Evolutionary conservation across 2,329 filamentous ascomycete genomes (phyloP).

Genomic region (Fusarium continuum): DNA sequence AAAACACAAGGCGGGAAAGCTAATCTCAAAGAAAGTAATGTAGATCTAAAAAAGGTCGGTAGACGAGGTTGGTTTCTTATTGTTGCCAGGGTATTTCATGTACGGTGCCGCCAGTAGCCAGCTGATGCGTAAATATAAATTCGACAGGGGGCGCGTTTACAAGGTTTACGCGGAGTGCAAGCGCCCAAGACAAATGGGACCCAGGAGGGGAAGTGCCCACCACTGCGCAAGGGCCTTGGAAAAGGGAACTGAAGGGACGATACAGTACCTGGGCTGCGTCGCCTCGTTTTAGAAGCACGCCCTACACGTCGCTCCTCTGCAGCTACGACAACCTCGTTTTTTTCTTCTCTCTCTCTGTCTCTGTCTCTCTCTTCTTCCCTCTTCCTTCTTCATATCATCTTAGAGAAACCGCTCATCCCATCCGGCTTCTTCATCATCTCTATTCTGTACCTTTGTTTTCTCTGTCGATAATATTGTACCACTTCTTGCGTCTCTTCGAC

Average conservation of each 20-base stretch:
- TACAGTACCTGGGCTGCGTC: conserved; percentile 33
- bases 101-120: conserved; percentile 18
- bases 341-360: conserved; percentile 15
- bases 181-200: conserved; percentile 32
- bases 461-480: conserved; percentile 3
- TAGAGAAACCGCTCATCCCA: neutral
- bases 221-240: conserved; percentile 25
- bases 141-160: conserved; percentile 41
- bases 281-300: conserved; percentile 43
- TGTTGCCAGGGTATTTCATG: conserved; percentile 14
- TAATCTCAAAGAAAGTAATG: conserved; percentile 13
- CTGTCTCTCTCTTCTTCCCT: conserved; percentile 16
- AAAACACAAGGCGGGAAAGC: conserved; percentile 30
- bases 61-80: conserved; percentile 25
- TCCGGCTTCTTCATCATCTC: conserved; percentile 1
- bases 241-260: conserved; percentile 41
- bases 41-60: conserved; percentile 23
- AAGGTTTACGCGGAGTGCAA: conserved; percentile 47
- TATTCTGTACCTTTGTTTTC: neutral
- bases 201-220: conserved; percentile 21
- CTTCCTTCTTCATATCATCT: conserved; percentile 12
- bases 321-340: conserved; percentile 34
- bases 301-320: conserved; percentile 43
- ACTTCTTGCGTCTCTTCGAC: conserved; percentile 2
- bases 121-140: conserved; percentile 27